phyloP scores from a whole-genome alignment of 1,139 yeast genomes.

The Trichomonascaceae sp. region DNA sequence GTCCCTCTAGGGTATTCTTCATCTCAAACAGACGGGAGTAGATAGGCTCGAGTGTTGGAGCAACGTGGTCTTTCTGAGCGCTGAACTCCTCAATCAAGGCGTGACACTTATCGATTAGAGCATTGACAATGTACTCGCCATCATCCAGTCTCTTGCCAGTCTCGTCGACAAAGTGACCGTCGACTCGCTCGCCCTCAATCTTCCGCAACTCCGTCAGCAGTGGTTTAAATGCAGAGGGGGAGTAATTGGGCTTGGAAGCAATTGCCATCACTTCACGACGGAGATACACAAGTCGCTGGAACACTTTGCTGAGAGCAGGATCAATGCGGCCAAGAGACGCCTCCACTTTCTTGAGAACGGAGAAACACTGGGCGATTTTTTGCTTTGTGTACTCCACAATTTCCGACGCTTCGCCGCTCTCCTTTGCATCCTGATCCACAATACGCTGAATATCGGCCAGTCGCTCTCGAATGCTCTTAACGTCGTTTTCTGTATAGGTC shows the following conservation, averaged over 20 bases:
- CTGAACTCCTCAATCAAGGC: conserved; percentile 57
- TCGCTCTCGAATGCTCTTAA: conserved; percentile 60
- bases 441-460: conserved; percentile 54
- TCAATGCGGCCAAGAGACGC: conserved; percentile 19
- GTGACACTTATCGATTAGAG: conserved; percentile 60
- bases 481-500: conserved; percentile 73
- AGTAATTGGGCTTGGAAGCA: conserved; percentile 31
- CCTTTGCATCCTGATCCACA: conserved; percentile 32
- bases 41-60: conserved; percentile 35
- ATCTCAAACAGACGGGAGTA: conserved; percentile 46
- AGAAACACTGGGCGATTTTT: conserved; percentile 19
- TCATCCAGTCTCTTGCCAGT: conserved; percentile 15
- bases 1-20: conserved; percentile 62
- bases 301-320: conserved; percentile 24
- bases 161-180: conserved; percentile 33
- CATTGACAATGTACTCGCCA: conserved; percentile 43
- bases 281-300: conserved; percentile 31
- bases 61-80: conserved; percentile 42
- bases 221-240: conserved; percentile 22
- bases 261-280: conserved; percentile 40
- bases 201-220: conserved; percentile 29
- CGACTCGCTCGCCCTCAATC: conserved; percentile 32
- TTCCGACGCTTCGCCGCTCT: conserved; percentile 20
- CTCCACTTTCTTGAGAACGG: conserved; percentile 15
- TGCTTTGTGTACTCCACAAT: conserved; percentile 19